Evolutionary conservation across 2,329 filamentous ascomycete species (phyloP), one percentile per base, ranked within the genome.

Genomic region (Lizonia empirigonia): DNA sequence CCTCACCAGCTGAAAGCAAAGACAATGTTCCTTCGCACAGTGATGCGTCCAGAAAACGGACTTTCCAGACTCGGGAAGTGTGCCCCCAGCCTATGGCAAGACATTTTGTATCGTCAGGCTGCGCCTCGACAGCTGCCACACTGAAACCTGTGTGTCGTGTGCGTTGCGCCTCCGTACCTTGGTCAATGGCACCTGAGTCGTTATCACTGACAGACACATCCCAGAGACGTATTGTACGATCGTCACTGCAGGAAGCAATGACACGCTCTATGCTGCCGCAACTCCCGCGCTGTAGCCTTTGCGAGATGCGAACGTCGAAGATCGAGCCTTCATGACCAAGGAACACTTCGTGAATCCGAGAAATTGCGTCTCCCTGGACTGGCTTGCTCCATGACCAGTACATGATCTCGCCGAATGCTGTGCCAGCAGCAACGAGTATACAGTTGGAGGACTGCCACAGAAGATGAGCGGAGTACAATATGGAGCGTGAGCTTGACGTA

Each of bases 211-310:
- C 37, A 15, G 86, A 85, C 7, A 97, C 84, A 66, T 96, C 85
- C 93, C 94, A 97, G 1, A 97, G 75, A 12, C 90, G 82, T 18
- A 99, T 85, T 0, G 91, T 96, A 41, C 94, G 83, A 73, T 99
- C 94, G 68, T 99, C 94, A 66, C 93, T 97, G 70, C 94, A 99
- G 64, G 90, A 97, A 12, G 88, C 89, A 26, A 99, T 78, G n/a
- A 96, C 72, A 42, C 89, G 80, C 20, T 77, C 76, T 71, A 59
- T 76, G 67, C 1, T 81, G 76, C 60, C 51, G 19, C 49, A 53
- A 33, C 54, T 46, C 12, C 39, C 52, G 1, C 48, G 41, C 5
- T 49, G 41, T 4, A 74, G 51, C 33, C 62, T 50, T 26, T 67
- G 42, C 0, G 91, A 96, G 27, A 97, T 88, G 24, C 85, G 81